Evolutionary conservation across 768 basidiomycete genomes (phyloP).

Genomic region (Lanmaoa rubissima): DNA sequence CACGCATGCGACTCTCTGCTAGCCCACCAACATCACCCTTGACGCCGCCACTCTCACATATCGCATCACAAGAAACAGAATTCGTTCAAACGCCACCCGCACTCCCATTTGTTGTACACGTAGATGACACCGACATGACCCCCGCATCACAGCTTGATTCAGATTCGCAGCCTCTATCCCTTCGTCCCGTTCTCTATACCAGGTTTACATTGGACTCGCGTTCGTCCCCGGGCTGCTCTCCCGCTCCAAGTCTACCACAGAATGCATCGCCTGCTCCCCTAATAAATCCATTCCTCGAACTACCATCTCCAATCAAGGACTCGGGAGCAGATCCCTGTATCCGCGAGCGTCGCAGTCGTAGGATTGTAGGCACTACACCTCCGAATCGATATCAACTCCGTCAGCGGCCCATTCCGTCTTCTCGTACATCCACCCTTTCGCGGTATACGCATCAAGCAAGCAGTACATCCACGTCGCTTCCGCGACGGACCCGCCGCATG

Average conservation of each 20-base stretch:
- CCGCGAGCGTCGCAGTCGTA: slow-evolving; percentile 12
- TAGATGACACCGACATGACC: slow-evolving; percentile 31
- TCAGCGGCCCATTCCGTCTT: slow-evolving; percentile 24
- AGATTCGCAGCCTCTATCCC: slow-evolving; percentile 26
- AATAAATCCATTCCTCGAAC: slow-evolving; percentile 7
- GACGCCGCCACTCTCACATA: slow-evolving; percentile 24
- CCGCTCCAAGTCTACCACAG: slow-evolving; percentile 4
- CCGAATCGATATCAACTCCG: slow-evolving; percentile 31
- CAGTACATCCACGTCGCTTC: slow-evolving; percentile 12
- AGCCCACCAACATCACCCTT: slow-evolving; percentile 31
- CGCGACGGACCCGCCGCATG: slow-evolving; percentile 15
- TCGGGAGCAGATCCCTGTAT: background rate
- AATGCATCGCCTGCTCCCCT: slow-evolving; percentile 6
- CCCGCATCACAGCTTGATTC: slow-evolving; percentile 40
- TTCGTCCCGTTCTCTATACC: slow-evolving; percentile 37
- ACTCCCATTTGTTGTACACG: slow-evolving; percentile 29
- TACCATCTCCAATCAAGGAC: slow-evolving; percentile 9
- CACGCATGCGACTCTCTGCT: slow-evolving; percentile 9
- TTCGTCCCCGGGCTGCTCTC: slow-evolving; percentile 3
- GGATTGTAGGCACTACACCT: background rate
- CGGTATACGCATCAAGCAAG: slow-evolving; percentile 18
- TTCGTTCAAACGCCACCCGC: slow-evolving; percentile 48
- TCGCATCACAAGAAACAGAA: slow-evolving; percentile 45
- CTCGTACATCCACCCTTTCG: slow-evolving; percentile 12
- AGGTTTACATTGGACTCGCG: slow-evolving; percentile 35